Evolutionary conservation across 2,329 filamentous ascomycete species (phyloP), one percentile per base, ranked within the genome.

Genomic region (Pochonia chlamydosporia): DNA sequence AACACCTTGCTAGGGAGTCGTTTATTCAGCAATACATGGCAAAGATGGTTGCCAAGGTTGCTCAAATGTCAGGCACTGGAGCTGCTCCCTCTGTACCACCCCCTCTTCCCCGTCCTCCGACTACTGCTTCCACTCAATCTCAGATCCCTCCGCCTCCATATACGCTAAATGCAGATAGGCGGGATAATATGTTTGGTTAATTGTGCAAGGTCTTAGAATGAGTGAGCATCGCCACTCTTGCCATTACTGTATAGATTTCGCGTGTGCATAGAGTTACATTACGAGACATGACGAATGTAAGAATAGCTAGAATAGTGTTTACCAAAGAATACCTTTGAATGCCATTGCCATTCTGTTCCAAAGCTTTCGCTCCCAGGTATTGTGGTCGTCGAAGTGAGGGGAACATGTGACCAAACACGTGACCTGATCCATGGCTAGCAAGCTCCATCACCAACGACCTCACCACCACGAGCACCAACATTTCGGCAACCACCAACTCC

Each of bases 1-100:
- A 39, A 54, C 44, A 31, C 5, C 7, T 10, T 4, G 3, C 8
- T 45, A 85, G 82, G 23, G 87, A 92, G 68, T 84, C 84, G 14
- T 87, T 92, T 57, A 82, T 89, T 45, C 80, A 86, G 50, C 79
- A 87, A 59, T 92, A 90, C 65, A 90, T 91, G 62, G 69, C 75
- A 18, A 82, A 79, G 61, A 83, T 91, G 73, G 76, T 86, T 58
- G 59, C 66, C 28, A 81, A 77, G 64, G 69, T 77, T 25, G 63
- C 66, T 11, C 53, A 61, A 43, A 72, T 68, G 41, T 43, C 36
- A 6, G 35, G 40, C n/a, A 4, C 47, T 8, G 13, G 20, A 24
- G 21, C 43, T 4, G n/a, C 49, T 16, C 48, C 43, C 10, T 44
- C 43, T 7, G 24, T 46, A 14, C 43, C 48, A 21, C 49, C 49